A percentile compares a stretch with the other conserved stretches of the same genome.
Conservation (phyloP, 192 early-diverging fungal genomes). For the Backusella macrospora region DNA sequence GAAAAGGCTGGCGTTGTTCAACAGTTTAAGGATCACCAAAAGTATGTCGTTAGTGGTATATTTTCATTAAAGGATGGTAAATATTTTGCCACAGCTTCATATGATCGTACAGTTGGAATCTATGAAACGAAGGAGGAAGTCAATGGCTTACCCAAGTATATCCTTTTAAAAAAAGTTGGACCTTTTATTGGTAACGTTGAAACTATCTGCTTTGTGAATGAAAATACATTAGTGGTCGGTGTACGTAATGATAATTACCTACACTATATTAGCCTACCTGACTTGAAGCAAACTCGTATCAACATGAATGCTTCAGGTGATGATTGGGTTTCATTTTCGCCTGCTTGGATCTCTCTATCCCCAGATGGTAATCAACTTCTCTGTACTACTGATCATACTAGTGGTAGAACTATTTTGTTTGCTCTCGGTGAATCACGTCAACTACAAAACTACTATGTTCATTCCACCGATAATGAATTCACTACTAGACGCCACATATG, state of each 20-base stretch:
- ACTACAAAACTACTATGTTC: slow-evolving; percentile 63
- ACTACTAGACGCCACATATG: slow-evolving; percentile 67
- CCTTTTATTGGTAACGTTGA: slow-evolving; percentile 62
- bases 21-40: slow-evolving; percentile 68
- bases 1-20: slow-evolving; percentile 44
- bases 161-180: slow-evolving; percentile 31
- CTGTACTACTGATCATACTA: slow-evolving; percentile 67
- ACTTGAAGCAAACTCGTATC: slow-evolving; percentile 37
- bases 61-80: slow-evolving; percentile 62
- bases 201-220: slow-evolving; percentile 59
- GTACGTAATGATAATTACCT: slow-evolving; percentile 75
- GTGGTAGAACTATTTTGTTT: slow-evolving; percentile 70
- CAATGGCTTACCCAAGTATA: slow-evolving; percentile 13
- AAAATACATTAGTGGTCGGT: slow-evolving; percentile 57
- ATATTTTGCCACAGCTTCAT: slow-evolving; percentile 66
- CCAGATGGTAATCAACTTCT: slow-evolving; percentile 62
- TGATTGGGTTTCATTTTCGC: slow-evolving; percentile 82
- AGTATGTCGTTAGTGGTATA: slow-evolving; percentile 65
- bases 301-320: slow-evolving; percentile 78
- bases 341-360: slow-evolving; percentile 63
- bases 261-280: slow-evolving; percentile 62
- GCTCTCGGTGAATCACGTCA: slow-evolving; percentile 47
- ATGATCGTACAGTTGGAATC: slow-evolving; percentile 68
- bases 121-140: slow-evolving; percentile 47
- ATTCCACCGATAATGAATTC: slow-evolving; percentile 57